Percentiles rank a stretch among this genome's conserved stretches.
Conservation (phyloP, 2,329 filamentous ascomycete species). For the Neopestalotiopsis sp. region DNA sequence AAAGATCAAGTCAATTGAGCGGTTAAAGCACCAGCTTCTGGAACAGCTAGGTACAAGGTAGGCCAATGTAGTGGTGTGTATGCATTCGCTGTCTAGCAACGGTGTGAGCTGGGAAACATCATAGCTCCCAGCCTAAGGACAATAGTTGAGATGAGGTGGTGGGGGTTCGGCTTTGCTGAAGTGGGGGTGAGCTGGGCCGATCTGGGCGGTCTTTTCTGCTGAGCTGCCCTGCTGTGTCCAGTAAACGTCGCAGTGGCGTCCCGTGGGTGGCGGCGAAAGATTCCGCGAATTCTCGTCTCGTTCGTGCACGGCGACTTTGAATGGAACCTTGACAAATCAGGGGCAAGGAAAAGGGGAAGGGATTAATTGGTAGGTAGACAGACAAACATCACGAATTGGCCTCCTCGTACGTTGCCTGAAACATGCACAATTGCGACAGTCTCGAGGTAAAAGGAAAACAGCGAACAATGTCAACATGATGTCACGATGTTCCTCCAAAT, state of each 20-base stretch:
- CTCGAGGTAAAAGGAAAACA: neutral
- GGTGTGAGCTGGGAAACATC: neutral
- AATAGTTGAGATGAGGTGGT: slow-evolving; percentile 14
- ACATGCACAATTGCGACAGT: slow-evolving; percentile 1
- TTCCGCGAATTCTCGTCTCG: slow-evolving; percentile 14
- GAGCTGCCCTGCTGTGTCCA: neutral
- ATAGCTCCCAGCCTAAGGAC: slow-evolving; percentile 6
- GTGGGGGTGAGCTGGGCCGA: slow-evolving; percentile 7
- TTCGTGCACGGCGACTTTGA: neutral
- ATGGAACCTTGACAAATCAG: slow-evolving; percentile 3
- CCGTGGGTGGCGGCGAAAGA: slow-evolving; percentile 17
- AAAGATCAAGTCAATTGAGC: slow-evolving; percentile 1
- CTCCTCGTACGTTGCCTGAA: neutral
- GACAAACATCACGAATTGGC: neutral
- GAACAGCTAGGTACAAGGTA: neutral
- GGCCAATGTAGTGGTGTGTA: neutral
- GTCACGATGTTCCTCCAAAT: neutral
- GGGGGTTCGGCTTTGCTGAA: neutral
- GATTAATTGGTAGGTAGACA: neutral
- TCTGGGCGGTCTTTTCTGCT: neutral
- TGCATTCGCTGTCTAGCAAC: neutral
- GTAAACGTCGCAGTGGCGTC: neutral
- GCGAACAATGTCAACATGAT: neutral
- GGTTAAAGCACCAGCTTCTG: neutral
- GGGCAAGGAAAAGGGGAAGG: neutral